Conservation (phyloP, 1,139 yeast genomes). For the Pichia sp. region DNA sequence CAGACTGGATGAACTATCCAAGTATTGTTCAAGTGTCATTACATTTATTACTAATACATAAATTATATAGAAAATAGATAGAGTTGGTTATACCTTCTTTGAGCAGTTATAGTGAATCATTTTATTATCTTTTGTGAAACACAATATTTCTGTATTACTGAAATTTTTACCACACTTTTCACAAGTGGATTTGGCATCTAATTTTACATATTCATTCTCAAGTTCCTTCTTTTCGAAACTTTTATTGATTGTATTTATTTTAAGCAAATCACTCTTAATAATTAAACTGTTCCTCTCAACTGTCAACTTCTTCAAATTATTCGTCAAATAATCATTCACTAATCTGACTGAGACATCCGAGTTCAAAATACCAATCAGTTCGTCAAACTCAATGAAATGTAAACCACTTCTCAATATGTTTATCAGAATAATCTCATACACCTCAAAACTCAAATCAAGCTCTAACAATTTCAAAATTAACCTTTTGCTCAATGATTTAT, state of each 20-base stretch:
- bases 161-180: constrained; percentile 50
- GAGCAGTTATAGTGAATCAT: constrained; percentile 68
- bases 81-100: constrained; percentile 1
- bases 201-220: constrained; percentile 31
- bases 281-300: constrained; percentile 21
- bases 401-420: constrained; percentile 30
- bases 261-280: constrained; percentile 28
- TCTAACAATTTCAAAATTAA: constrained; percentile 16
- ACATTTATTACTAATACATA: constrained; percentile 37
- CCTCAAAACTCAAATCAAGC: constrained; percentile 11
- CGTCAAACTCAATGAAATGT: constrained; percentile 40
- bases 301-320: constrained; percentile 35
- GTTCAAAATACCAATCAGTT: constrained; percentile 47
- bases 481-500: constrained; percentile 11
- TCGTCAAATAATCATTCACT: constrained; percentile 37
- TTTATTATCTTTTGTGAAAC: constrained; percentile 41
- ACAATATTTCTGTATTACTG: constrained; percentile 51
- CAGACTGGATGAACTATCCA: constrained; percentile 58
- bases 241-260: constrained; percentile 24
- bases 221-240: constrained; percentile 24
- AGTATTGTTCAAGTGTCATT: constrained; percentile 80
- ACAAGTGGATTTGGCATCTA: constrained; percentile 41
- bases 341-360: constrained; percentile 36
- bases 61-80: background rate
- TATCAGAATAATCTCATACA: constrained; percentile 11